These are phyloP conservation scores for Xylariaceae sp. DNA, from an alignment of 2,329 filamentous ascomycete genomes.

Conservation along the genomic window DNA sequence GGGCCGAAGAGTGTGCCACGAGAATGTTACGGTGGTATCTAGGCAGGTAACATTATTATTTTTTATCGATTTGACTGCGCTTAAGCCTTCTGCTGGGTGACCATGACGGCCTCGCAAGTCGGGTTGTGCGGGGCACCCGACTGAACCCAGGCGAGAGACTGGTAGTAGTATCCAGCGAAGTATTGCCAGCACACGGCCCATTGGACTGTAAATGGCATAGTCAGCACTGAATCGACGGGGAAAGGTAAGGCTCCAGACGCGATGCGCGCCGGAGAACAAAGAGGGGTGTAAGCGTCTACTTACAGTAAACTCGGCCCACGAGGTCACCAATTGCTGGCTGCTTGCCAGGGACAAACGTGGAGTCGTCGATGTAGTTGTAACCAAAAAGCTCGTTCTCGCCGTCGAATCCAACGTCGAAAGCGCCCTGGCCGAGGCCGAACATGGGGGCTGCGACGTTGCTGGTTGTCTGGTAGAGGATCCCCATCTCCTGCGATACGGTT, in stretches of 20 bases:
- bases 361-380: conserved; percentile 30
- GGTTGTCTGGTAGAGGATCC: conserved; percentile 23
- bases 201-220: conserved; percentile 23
- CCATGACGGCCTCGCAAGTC: conserved; percentile 34
- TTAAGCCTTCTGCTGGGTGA: conserved; percentile 25
- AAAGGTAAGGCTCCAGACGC: not conserved
- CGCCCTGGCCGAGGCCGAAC: conserved; percentile 24
- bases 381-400: conserved; percentile 29
- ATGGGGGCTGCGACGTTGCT: conserved; percentile 34
- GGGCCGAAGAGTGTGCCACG: too few species aligned
- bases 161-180: conserved; percentile 35
- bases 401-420: conserved; percentile 31
- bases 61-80: not conserved
- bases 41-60: not conserved
- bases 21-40: too few species aligned
- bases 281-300: not conserved
- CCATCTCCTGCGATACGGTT: conserved; percentile 22
- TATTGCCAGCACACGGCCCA: conserved; percentile 37
- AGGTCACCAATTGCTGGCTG: conserved; percentile 12
- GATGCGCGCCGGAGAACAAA: not conserved
- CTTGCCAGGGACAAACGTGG: conserved; percentile 24
- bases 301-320: conserved; percentile 22
- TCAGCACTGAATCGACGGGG: not conserved
- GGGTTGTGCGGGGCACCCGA: conserved; percentile 33
- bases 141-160: conserved; percentile 34